These are phyloP conservation scores for Hanseniaspora taiwanica DNA, from an alignment of 805 yeast species.

Conservation along the genomic window DNA sequence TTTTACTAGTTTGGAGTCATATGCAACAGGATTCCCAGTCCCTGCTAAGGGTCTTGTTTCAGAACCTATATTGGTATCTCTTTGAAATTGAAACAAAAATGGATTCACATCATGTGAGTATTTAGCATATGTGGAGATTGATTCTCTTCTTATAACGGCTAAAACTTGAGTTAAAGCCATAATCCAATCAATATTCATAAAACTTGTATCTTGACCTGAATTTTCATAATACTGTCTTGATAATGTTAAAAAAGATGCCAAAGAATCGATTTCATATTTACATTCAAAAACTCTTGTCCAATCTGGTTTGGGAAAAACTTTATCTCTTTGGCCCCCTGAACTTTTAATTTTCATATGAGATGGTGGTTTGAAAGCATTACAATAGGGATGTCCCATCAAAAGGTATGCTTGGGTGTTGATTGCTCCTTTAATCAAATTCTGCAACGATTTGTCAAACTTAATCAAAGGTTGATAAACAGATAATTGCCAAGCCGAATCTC, in stretches of 20 bases:
- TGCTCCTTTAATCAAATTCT: conserved; percentile 56
- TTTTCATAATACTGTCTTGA: conserved; percentile 54
- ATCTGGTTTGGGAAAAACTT: conserved; percentile 56
- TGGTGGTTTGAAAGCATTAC: conserved; percentile 91
- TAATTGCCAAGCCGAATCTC: conserved; percentile 78
- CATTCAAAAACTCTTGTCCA: conserved; percentile 73
- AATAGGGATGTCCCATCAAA: conserved; percentile 54
- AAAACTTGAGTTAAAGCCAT: conserved; percentile 41
- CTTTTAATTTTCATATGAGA: conserved; percentile 28
- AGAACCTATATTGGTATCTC: conserved; percentile 61
- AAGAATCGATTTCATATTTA: conserved; percentile 76
- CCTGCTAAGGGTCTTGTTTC: conserved; percentile 75
- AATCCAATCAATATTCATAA: conserved; percentile 38
- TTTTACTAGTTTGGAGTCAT: conserved; percentile 55
- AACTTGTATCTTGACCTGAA: conserved; percentile 31
- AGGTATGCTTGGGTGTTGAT: conserved; percentile 65
- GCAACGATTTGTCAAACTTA: conserved; percentile 35
- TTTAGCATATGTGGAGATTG: conserved; percentile 44
- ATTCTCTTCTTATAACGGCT: conserved; percentile 43
- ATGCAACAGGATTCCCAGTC: conserved; percentile 71
- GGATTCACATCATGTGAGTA: conserved; percentile 26
- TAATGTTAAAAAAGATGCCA: conserved; percentile 69
- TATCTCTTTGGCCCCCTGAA: conserved; percentile 43
- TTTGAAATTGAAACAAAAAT: conserved; percentile 52
- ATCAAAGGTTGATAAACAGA: conserved; percentile 59